Conservation (phyloP, 2,329 filamentous ascomycete species). For the Monosporascus sp. region DNA sequence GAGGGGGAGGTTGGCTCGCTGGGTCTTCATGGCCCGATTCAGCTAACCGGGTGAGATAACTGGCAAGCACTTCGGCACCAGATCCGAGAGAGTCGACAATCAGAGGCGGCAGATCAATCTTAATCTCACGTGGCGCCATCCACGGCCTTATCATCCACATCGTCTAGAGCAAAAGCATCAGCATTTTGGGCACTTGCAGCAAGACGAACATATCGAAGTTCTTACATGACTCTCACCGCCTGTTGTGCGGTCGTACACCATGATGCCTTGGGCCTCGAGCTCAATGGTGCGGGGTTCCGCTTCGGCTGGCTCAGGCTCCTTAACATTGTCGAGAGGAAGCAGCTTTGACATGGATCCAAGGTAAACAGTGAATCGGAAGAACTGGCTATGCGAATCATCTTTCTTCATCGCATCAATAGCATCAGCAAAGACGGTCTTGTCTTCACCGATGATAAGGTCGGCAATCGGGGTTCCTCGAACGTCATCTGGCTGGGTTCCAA, state of each 20-base stretch:
- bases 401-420: slow-evolving; percentile 84
- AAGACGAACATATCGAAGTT: slow-evolving; percentile 17
- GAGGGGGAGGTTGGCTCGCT: slow-evolving; percentile 71
- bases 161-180: slow-evolving; percentile 52
- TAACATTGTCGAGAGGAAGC: slow-evolving; percentile 38
- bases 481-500: slow-evolving; percentile 70
- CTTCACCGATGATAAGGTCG: slow-evolving; percentile 72
- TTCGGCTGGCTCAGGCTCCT: slow-evolving; percentile 34
- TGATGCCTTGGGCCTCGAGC: slow-evolving; percentile 94
- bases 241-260: slow-evolving; percentile 88
- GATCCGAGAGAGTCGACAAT: slow-evolving; percentile 92
- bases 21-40: slow-evolving; percentile 76
- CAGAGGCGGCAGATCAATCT: slow-evolving; percentile 84
- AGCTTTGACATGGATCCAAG: slow-evolving; percentile 67
- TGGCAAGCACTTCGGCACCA: slow-evolving; percentile 88
- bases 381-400: slow-evolving; percentile 89
- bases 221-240: slow-evolving; percentile 87
- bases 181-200: slow-evolving; percentile 8
- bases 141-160: slow-evolving; percentile 99
- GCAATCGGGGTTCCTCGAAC: slow-evolving; percentile 74
- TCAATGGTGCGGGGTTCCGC: slow-evolving; percentile 57
- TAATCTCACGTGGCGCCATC: slow-evolving; percentile 82
- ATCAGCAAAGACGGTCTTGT: slow-evolving; percentile 75
- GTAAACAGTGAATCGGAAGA: slow-evolving; percentile 73
- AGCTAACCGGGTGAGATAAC: slow-evolving; percentile 84